Percentiles rank a stretch among this genome's conserved stretches.
These are phyloP conservation scores for Tuber aestivum DNA, from an alignment of 495 filamentous ascomycete genomes.

Conservation along the genomic window DNA sequence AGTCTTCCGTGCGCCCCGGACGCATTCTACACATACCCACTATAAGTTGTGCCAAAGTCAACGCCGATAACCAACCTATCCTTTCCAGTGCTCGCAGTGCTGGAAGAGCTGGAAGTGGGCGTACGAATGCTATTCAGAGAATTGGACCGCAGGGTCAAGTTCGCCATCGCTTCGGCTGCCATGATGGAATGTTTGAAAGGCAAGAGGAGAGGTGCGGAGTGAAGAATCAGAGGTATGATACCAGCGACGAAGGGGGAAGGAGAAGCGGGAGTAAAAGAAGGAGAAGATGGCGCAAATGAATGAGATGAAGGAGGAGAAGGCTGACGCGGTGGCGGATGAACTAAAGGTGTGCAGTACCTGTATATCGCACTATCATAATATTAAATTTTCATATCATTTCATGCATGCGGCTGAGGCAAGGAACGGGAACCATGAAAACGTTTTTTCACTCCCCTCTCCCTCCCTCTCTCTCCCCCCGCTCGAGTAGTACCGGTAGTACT, in stretches of 20 bases:
- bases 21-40: constrained; percentile 24
- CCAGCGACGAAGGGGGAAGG: neutral
- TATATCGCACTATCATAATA: neutral
- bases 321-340: neutral
- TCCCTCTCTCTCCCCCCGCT: too few relatives aligned
- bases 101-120: constrained; percentile 13
- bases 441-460: neutral
- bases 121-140: constrained; percentile 10
- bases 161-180: constrained; percentile 26
- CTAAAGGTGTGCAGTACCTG: neutral
- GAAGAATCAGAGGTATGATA: neutral
- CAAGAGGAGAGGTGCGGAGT: neutral
- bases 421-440: neutral
- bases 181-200: neutral
- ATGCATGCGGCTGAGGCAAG: constrained; percentile 1
- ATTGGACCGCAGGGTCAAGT: constrained; percentile 12
- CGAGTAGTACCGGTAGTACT: too few relatives aligned
- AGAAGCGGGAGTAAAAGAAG: neutral
- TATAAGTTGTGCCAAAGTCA: constrained; percentile 63
- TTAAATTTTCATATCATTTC: neutral
- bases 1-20: neutral
- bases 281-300: neutral
- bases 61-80: constrained; percentile 53
- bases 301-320: neutral
- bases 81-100: constrained; percentile 10